Evolutionary conservation across 371 early-diverging fungal genomes (phyloP).

Genomic region (Choanephora cucurbitarum): DNA sequence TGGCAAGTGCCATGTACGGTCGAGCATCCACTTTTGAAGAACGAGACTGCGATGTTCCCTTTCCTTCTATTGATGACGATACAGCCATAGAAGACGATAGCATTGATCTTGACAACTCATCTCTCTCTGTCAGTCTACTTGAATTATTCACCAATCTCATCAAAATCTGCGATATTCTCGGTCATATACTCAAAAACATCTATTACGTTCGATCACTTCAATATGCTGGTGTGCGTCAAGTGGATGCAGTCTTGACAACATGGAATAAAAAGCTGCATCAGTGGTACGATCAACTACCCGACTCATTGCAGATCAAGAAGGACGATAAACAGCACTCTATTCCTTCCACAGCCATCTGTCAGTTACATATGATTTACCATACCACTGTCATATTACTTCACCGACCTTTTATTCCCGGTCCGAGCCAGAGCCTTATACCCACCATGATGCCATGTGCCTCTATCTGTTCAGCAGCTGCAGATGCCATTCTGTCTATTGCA

Average conservation of each 20-base stretch:
- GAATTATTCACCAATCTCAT: slow-evolving; percentile 41
- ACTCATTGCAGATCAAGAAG: slow-evolving; percentile 38
- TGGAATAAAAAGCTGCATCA: slow-evolving; percentile 43
- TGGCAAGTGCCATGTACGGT: slow-evolving; percentile 45
- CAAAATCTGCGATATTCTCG: slow-evolving; percentile 44
- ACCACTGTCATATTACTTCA: slow-evolving; percentile 46
- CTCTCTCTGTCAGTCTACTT: slow-evolving; percentile 27
- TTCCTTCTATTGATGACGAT: slow-evolving; percentile 50
- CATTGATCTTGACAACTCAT: too few relatives aligned
- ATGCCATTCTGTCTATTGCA: slow-evolving; percentile 46
- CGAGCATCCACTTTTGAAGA: slow-evolving; percentile 46
- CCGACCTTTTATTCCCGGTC: slow-evolving; percentile 45
- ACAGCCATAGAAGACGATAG: slow-evolving; percentile 18
- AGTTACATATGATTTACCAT: slow-evolving; percentile 49
- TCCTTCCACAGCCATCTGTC: slow-evolving; percentile 37
- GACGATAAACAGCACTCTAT: slow-evolving; percentile 13
- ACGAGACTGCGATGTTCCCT: slow-evolving; percentile 49
- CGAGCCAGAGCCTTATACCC: slow-evolving; percentile 24
- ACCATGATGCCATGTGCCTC: slow-evolving; percentile 42
- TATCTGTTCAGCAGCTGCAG: slow-evolving; percentile 51
- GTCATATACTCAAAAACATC: slow-evolving; percentile 48
- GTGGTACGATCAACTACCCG: slow-evolving; percentile 50
- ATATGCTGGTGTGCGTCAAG: slow-evolving; percentile 25
- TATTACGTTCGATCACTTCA: slow-evolving; percentile 46
- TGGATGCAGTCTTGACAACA: slow-evolving; percentile 37